Base-by-base conservation (phyloP, 139 green algal genomes). In the Picochlorum costavermella region DNA sequence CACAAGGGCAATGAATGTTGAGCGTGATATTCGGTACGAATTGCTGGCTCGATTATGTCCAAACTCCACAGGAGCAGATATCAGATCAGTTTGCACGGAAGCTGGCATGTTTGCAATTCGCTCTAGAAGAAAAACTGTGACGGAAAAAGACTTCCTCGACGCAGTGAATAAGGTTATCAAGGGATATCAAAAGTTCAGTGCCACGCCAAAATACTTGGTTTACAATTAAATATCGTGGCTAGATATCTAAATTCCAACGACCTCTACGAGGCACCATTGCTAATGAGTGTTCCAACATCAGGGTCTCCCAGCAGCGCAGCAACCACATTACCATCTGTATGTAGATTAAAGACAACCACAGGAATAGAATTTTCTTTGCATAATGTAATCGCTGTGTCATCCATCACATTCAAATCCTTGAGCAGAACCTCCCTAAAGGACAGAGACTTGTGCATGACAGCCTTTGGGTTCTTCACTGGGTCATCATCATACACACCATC, bases 101-200 rank as follows among this genome's bases (percentile, higher is more conserved):
- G 92, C 93, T 12, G 91, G 91, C 61, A 96, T 97, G 91, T 97
- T 84, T 69, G 88, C 88, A 49, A 95, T 95, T 65, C 70, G 87
- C 11, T 80, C 91, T 40, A 79, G 92, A 9, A 74, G 93, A 37
- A 98, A 98, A 75, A 98, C 92, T 14, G 94, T 99, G 13, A 96
- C 85, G 9, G 94, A 99, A 75, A 97, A 97, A 78, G 94, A 99
- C 65, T 99, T 99, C 61, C 68, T 99, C 33, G 94, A 97, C 36
- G 92, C 94, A 1, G 86, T 99, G 5, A 93, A 96, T 72, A 99
- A 99, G 83, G 89, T 95, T 63, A 94, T 96, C 75, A 96, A 96
- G 78, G 91, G 91, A 14, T 99, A 98, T 79, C 84, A 96, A 70
- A 98, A 98, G 80, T 98, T 98, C 76, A 90, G 75, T 57, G 90